Evolutionary conservation across 2,329 filamentous ascomycete species (phyloP), one percentile per base, ranked within the genome.

Genomic region (Fusarium irregulare): DNA sequence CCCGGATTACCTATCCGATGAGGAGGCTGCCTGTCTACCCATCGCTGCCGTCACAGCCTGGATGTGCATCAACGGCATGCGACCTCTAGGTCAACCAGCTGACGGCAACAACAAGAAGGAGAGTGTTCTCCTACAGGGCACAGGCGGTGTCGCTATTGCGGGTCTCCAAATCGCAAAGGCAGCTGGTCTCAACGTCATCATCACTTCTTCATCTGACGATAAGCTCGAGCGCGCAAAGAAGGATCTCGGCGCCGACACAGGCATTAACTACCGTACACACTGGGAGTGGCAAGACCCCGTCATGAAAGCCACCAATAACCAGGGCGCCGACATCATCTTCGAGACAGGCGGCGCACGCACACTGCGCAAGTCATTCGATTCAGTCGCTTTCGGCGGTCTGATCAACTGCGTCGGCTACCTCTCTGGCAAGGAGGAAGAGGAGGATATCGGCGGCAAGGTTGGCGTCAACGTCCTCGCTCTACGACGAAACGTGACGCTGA

Each of bases 21-120:
- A 88, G 65, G 87, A 91, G 77, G 89, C 88, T 1, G 81, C 83
- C 21, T 88, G 86, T 45, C 75, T 91, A 8, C 88, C 89, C 10
- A 87, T 91, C 64, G 88, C 89, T 0, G 84, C 83, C 2, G 82
- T 91, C 30, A 91, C 89, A 4, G 89, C 89, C 0, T 91, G 87
- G 88, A 90, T 88, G 86, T 82, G 86, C 11, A 81, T 92, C 71
- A 90, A 91, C 76, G 85, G 86, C 47, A 85, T 88, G 80, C 80
- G 85, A 27, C 85, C 87, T 0, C 73, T 87, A 0, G 87, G 86
- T 1, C 78, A 86, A 54, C 82, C 83, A 6, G 60, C 75, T 20
- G 74, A 77, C 23, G 60, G 65, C 1, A 23, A 25, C 21, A 71
- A 71, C 28, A 63, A 71, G 57, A 57, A 59, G 47, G 66, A 73